These are phyloP conservation scores for Phialemonium atrogriseum DNA, from an alignment of 2,329 filamentous ascomycete species.

Conservation along the genomic window DNA sequence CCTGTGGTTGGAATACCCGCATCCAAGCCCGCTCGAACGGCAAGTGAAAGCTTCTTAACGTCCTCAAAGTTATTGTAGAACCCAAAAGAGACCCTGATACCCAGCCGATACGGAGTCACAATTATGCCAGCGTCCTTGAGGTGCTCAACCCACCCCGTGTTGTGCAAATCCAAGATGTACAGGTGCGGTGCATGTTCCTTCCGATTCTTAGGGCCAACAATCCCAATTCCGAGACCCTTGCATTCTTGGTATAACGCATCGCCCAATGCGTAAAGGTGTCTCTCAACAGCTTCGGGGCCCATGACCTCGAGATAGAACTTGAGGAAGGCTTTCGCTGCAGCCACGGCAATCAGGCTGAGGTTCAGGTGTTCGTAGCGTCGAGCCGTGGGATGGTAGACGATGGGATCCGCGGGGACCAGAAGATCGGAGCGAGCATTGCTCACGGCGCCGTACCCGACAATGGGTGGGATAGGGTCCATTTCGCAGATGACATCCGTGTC, in stretches of 20 bases:
- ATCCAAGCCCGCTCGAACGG: no score
- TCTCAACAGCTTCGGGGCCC: slow-evolving; percentile 15
- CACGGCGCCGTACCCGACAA: slow-evolving; percentile 18
- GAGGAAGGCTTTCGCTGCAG: slow-evolving; percentile 16
- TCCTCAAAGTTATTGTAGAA: slow-evolving; percentile 17
- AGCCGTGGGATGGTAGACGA: slow-evolving; percentile 16
- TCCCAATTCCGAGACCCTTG: slow-evolving; percentile 11
- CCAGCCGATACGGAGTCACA: slow-evolving; percentile 16
- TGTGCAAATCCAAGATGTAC: slow-evolving; percentile 16
- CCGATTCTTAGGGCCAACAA: slow-evolving; percentile 14
- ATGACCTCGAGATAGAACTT: slow-evolving; percentile 18
- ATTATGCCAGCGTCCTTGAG: slow-evolving; percentile 9
- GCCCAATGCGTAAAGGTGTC: slow-evolving; percentile 16
- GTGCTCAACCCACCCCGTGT: slow-evolving; percentile 12
- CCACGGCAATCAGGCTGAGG: slow-evolving; percentile 15
- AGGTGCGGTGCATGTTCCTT: slow-evolving; percentile 19
- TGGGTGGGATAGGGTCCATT: slow-evolving; percentile 15
- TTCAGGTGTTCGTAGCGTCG: slow-evolving; percentile 22
- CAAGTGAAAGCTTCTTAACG: slow-evolving; percentile 14
- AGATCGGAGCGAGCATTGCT: slow-evolving; percentile 11
- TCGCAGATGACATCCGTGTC: slow-evolving; percentile 23
- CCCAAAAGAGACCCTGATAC: slow-evolving; percentile 18
- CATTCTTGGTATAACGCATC: slow-evolving; percentile 12
- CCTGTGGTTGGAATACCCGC: no score
- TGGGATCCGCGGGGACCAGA: slow-evolving; percentile 9